Evolutionary conservation across 768 basidiomycete genomes (phyloP).

Genomic region (Pulveroboletus sp.): DNA sequence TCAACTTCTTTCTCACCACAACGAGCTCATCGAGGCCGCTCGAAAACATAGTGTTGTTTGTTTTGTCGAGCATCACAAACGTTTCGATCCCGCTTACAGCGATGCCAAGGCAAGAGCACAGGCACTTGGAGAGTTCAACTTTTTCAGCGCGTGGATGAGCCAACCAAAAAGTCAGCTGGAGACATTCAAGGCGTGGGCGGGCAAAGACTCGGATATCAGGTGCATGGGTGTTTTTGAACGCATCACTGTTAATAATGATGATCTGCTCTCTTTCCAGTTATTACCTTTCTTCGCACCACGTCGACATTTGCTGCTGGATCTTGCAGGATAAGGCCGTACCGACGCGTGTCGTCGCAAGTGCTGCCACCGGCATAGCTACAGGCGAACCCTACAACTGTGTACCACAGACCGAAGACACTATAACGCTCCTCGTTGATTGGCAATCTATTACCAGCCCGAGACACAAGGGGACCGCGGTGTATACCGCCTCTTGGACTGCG

Average conservation of each 20-base stretch:
- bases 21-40: slow-evolving; percentile 69
- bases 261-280: slow-evolving; percentile 46
- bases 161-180: slow-evolving; percentile 93
- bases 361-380: slow-evolving; percentile 87
- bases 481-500: slow-evolving; percentile 94
- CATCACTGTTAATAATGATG: background rate
- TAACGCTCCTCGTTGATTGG: slow-evolving; percentile 94
- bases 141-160: slow-evolving; percentile 97
- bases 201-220: slow-evolving; percentile 92
- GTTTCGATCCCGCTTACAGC: slow-evolving; percentile 89
- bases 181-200: slow-evolving; percentile 94
- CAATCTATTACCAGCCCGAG: slow-evolving; percentile 68
- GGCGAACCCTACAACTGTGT: slow-evolving; percentile 85
- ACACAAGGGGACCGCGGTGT: slow-evolving; percentile 83
- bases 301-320: slow-evolving; percentile 86
- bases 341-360: slow-evolving; percentile 85
- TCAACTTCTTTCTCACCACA: slow-evolving; percentile 79
- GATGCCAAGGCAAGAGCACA: slow-evolving; percentile 79
- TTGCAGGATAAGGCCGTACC: slow-evolving; percentile 70
- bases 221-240: slow-evolving; percentile 15
- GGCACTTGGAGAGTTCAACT: slow-evolving; percentile 86
- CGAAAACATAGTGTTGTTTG: slow-evolving; percentile 77
- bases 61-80: slow-evolving; percentile 94
- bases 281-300: slow-evolving; percentile 93
- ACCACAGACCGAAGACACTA: slow-evolving; percentile 87